A percentile compares a stretch with the other conserved stretches of the same genome.
Conservation (phyloP, 2,329 filamentous ascomycete genomes). For the Graphilbum ipis-grandicollis region DNA sequence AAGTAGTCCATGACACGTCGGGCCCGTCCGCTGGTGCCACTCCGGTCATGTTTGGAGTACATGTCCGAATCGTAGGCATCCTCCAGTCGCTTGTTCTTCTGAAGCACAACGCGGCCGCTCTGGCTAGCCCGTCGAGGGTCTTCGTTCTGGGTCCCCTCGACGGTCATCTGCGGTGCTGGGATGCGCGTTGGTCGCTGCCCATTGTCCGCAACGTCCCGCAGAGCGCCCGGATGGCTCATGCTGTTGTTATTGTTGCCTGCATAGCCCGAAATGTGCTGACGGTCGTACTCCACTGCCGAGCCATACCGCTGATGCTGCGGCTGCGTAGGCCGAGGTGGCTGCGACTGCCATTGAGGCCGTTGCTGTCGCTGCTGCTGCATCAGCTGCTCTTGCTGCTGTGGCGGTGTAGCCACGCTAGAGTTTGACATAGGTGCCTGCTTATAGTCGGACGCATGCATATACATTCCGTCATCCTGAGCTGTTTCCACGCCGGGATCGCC, state of each 20-base stretch:
- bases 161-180: conserved; percentile 26
- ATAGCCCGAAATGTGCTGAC: neutral
- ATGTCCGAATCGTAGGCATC: conserved; percentile 74
- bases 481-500: neutral
- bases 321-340: neutral
- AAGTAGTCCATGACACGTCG: conserved; percentile 98
- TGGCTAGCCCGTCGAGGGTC: conserved; percentile 16
- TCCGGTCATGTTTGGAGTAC: conserved; percentile 41
- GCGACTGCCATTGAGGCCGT: conserved; percentile 1
- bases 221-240: conserved; percentile 8
- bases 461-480: conserved; percentile 14
- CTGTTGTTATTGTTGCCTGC: neutral
- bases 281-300: conserved; percentile 5
- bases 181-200: conserved; percentile 22
- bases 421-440: conserved; percentile 8
- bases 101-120: conserved; percentile 36
- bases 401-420: conserved; percentile 12
- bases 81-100: conserved; percentile 77
- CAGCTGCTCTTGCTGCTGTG: conserved; percentile 9
- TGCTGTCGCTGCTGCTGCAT: conserved; percentile 12
- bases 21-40: conserved; percentile 72
- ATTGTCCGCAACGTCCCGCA: conserved; percentile 22
- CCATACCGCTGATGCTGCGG: neutral
- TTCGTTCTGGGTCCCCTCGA: conserved; percentile 24
- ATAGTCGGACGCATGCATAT: conserved; percentile 14